Base-by-base conservation (phyloP, 2,329 filamentous ascomycete species). In the Fusarium fujikuroi region DNA sequence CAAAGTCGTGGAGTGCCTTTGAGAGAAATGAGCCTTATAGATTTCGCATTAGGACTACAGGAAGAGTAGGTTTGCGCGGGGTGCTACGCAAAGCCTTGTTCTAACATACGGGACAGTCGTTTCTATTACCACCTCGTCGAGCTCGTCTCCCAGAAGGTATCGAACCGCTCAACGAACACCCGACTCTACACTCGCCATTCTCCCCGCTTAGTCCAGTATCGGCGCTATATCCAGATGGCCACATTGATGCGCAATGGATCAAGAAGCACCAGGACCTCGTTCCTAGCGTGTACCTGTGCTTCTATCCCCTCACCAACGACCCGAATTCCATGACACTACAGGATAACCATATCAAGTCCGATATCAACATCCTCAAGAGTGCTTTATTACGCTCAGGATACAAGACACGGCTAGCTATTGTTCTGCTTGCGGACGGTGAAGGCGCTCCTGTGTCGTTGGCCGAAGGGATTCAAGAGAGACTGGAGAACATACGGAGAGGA, bases 121-220 rank as follows among this genome's bases (percentile, higher is more conserved):
- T 89, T 72, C 79, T 86, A 79, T 87, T 88, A 66, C 90, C 91
- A 18, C 85, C 88, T 43, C 87, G 90, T 70, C 87, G 87, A 75
- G 88, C 88, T 40, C 84, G 83, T 68, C 83, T 89, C 52, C 88
- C 87, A 23, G 85, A 86, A 52, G 83, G 87, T 61, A 83, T 87
- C 76, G 86, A 88, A 57, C 78, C 82, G 7, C 83, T 87, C 60
- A 81, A 83, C 42, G 80, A 85, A 30, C 82, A 86, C 23, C 84
- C 87, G 66, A 85, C 91, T n/a, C 84, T 97, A 9, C 95, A 98
- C 81, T 98, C 96, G 18, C 94, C 95, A 3, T 91, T 97, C 74
- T 98, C 96, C 5, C 96, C 95, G 2, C 87, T 98, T 36, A 96
- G 93, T 43, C 95, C 95, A 7, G 88, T 88, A 12, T 97, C 95